Evolutionary conservation across 1,139 yeast species (phyloP), one percentile per base, ranked within the genome.

Genomic region (Scheffersomyces segobiensis): DNA sequence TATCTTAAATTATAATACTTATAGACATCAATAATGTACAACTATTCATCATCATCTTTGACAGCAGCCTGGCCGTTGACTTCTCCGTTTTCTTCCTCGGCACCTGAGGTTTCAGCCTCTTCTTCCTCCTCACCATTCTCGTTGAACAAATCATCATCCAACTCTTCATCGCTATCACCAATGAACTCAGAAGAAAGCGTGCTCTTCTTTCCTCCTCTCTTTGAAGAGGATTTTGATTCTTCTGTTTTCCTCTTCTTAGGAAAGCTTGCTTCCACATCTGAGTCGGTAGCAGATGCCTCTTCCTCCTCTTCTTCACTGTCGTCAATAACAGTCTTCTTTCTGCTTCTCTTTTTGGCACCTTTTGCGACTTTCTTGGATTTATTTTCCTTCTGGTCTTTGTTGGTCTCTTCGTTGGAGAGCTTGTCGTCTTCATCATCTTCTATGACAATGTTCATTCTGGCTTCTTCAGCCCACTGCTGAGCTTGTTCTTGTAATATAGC

Each of bases 401-500:
- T 63, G 10, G 65, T 55, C 53, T 76, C 80, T 53, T 72, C 79
- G 39, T 73, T 67, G 57, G 72, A 72, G 53, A 67, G 64, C 46
- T 67, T 65, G 47, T 74, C 76, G 56, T 74, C 71, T 24, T 73
- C 76, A 5, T 74, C 77, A 6, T 75, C 80, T 21, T 75, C 78
- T 10, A 67, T 80, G 7, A 68, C 68, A 22, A 74, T 69, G 53
- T 70, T 68, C 65, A 69, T 64, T 60, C 82, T 71, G 53, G 85
- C 77, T 64, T 84, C 84, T 69, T 86, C 89, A 49, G 89, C 90
- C 95, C 96, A 88, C 69, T 88, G 88, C 65, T 85, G 85, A 6
- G 97, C 96, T 70, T 91, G 95, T 64, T 88, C 92, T 69, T 90
- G 96, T 57, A 91, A 78, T 58, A 78, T 82, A 61, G 83, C 84